Conservation (phyloP, 108 stramenopile species). For the Discostella stelligeroides region DNA sequence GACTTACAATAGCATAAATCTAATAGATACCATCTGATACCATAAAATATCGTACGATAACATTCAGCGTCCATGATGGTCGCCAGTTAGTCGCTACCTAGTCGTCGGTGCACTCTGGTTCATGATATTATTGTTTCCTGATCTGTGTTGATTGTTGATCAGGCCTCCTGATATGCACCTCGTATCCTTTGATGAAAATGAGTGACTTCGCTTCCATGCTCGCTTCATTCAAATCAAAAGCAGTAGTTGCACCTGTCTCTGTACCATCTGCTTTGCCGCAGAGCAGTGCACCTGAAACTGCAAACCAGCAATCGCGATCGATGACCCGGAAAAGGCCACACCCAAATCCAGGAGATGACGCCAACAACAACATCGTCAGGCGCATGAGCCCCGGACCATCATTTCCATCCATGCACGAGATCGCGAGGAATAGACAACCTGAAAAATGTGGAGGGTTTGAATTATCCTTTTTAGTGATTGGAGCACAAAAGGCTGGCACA, state of each 20-base stretch:
- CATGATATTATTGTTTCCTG: too few relatives aligned
- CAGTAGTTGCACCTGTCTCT: slow-evolving; percentile 1
- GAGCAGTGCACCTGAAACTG: background rate
- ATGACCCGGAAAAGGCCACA: background rate
- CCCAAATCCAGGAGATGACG: background rate
- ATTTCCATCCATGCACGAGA: background rate
- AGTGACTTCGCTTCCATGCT: slow-evolving; percentile 42
- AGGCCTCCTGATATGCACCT: too few relatives aligned
- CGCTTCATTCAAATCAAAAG: slow-evolving; percentile 23
- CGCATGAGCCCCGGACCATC: background rate
- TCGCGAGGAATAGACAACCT: background rate
- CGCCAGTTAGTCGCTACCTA: too few relatives aligned
- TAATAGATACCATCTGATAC: too few relatives aligned
- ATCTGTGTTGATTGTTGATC: too few relatives aligned
- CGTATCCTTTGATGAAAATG: too few relatives aligned
- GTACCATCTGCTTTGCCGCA: background rate
- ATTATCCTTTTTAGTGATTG: slow-evolving; percentile 54
- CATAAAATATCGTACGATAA: too few relatives aligned
- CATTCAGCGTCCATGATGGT: too few relatives aligned
- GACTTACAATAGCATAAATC: too few relatives aligned
- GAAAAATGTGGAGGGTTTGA: slow-evolving; percentile 1
- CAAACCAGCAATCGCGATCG: too few relatives aligned
- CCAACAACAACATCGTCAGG: too few relatives aligned
- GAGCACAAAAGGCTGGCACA: slow-evolving; percentile 65
- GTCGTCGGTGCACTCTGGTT: too few relatives aligned